phyloP scores from a whole-genome alignment of 495 filamentous ascomycete genomes.

The Elaphomyces granulatus region DNA sequence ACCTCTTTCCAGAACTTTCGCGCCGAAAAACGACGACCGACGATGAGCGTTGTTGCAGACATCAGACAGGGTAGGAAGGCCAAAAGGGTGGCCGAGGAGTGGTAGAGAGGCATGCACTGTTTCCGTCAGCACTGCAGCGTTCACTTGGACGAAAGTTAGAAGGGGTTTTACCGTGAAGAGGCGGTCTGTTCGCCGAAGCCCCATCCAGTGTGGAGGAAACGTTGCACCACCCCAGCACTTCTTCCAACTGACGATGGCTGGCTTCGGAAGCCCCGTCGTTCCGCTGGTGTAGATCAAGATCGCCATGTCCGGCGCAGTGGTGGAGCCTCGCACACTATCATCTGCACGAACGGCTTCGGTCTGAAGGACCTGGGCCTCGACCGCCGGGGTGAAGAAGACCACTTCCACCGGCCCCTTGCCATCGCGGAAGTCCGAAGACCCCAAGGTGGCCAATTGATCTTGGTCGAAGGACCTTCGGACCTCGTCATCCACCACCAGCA shows the following conservation, averaged over 20 bases:
- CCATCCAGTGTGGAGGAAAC: slow-evolving; percentile 44
- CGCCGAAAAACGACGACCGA: slow-evolving; percentile 73
- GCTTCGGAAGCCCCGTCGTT: slow-evolving; percentile 84
- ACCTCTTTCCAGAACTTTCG: slow-evolving; percentile 72
- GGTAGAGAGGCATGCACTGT: slow-evolving; percentile 88
- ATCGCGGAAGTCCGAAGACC: slow-evolving; percentile 28
- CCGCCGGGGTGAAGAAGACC: slow-evolving; percentile 44
- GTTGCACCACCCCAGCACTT: slow-evolving; percentile 42
- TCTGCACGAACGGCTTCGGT: slow-evolving; percentile 46
- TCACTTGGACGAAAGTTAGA: neutral
- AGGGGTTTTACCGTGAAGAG: slow-evolving; percentile 58
- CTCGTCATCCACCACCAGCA: slow-evolving; percentile 65
- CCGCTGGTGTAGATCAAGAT: slow-evolving; percentile 77
- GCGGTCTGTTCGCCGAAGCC: slow-evolving; percentile 43
- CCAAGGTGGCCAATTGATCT: slow-evolving; percentile 31
- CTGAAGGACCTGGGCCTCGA: slow-evolving; percentile 46
- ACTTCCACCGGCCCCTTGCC: slow-evolving; percentile 42
- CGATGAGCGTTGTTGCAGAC: slow-evolving; percentile 47
- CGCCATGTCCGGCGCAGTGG: slow-evolving; percentile 43
- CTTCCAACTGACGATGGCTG: slow-evolving; percentile 68
- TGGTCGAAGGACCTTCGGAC: slow-evolving; percentile 37
- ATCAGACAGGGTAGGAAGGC: slow-evolving; percentile 47
- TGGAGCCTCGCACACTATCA: slow-evolving; percentile 42
- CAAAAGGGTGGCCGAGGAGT: slow-evolving; percentile 65
- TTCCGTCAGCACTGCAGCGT: neutral